phyloP scores from a whole-genome alignment of 2,329 filamentous ascomycete species.

The Fusarium sacchari region DNA sequence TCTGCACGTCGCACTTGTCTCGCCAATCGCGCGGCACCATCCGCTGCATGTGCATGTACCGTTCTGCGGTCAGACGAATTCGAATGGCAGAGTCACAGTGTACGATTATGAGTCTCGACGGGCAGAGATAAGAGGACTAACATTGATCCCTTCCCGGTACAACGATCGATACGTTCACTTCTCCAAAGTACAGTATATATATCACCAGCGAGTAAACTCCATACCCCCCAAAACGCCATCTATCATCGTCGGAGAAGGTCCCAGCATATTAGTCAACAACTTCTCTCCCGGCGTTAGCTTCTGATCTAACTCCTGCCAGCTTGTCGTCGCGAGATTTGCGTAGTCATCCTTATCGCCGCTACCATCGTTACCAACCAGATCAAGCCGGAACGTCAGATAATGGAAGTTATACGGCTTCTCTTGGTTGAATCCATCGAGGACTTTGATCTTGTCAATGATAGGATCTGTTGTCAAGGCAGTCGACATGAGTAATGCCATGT shows the following conservation, averaged over 20 bases:
- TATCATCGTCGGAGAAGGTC: accelerated
- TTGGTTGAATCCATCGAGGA: neutral
- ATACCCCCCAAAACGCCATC: accelerated
- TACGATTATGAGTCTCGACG: neutral
- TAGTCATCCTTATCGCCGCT: accelerated
- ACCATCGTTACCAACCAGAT: neutral
- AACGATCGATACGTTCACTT: neutral
- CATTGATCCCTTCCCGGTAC: neutral
- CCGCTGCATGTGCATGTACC: neutral
- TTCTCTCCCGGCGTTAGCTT: neutral
- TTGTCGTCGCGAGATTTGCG: accelerated
- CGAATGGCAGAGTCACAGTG: neutral
- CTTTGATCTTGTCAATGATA: neutral
- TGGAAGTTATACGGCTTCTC: accelerated
- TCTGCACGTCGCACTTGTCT: neutral
- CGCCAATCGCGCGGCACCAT: neutral
- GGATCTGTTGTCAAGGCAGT: neutral
- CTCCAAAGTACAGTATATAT: neutral
- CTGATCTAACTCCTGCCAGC: neutral
- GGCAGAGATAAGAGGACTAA: neutral
- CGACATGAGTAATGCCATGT: neutral
- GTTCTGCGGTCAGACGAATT: neutral
- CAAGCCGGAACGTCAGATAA: neutral
- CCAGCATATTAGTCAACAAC: accelerated
- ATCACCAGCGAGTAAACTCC: neutral